Percentiles rank a stretch among this genome's conserved stretches.
Evolutionary conservation across 2,329 filamentous ascomycete genomes (phyloP).

Genomic region (Monosporascus sp.): DNA sequence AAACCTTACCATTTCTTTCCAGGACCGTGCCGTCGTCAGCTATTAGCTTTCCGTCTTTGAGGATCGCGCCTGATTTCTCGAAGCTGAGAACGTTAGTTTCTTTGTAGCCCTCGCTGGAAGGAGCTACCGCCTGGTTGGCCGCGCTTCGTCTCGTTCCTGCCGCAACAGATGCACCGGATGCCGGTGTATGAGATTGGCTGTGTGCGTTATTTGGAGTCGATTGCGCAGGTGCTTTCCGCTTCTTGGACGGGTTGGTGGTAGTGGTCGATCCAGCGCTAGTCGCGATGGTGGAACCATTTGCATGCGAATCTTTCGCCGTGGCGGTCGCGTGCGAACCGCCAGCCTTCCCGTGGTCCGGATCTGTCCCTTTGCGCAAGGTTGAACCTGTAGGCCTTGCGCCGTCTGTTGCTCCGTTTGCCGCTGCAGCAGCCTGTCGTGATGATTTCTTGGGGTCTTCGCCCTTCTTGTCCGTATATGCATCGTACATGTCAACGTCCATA

Average conservation of each 20-base stretch:
- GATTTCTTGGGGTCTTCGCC: conserved; percentile 55
- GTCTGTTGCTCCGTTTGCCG: conserved; percentile 26
- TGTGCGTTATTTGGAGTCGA: conserved; percentile 25
- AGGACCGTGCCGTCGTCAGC: conserved; percentile 88
- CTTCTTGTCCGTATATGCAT: conserved; percentile 55
- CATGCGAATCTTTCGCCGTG: conserved; percentile 20
- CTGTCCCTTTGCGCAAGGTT: conserved; percentile 35
- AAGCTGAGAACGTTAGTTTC: conserved; percentile 90
- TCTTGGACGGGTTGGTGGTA: conserved; percentile 53
- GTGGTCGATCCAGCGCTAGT: conserved; percentile 14
- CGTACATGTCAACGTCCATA: conserved; percentile 79
- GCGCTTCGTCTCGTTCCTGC: conserved; percentile 22
- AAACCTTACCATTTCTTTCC: conserved; percentile 72
- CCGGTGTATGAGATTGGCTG: conserved; percentile 21
- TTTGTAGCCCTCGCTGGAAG: conserved; percentile 33
- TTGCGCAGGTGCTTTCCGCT: conserved; percentile 70
- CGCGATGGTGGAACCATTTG: conserved; percentile 18
- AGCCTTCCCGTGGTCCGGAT: conserved; percentile 23
- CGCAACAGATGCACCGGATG: conserved; percentile 18
- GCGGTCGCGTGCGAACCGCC: conserved; percentile 15
- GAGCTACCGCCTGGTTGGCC: conserved; percentile 12
- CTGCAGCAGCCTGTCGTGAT: conserved; percentile 40
- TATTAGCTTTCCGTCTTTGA: conserved; percentile 72
- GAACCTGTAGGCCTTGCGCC: conserved; percentile 22
- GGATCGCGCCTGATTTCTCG: conserved; percentile 60